These are phyloP conservation scores for Colletotrichum sp. DNA, from an alignment of 2,329 filamentous ascomycete species.

Conservation along the genomic window DNA sequence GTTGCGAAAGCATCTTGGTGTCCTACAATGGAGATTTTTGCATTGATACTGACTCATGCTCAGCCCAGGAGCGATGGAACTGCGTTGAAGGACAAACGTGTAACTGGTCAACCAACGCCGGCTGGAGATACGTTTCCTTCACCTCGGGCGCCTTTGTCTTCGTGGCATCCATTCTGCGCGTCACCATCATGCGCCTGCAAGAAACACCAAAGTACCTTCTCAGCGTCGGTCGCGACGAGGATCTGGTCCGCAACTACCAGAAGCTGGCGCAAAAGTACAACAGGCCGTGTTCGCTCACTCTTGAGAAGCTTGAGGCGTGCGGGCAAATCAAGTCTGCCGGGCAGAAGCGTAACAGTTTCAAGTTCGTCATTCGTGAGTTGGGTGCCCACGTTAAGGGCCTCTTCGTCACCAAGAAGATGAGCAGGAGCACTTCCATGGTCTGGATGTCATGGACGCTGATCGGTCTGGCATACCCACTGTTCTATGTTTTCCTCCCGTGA, in stretches of 20 bases:
- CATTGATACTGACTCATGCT: background rate
- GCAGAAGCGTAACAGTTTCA: slow-evolving; percentile 13
- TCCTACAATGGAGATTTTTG: background rate
- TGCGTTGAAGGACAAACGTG: slow-evolving; percentile 44
- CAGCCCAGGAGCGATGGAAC: slow-evolving; percentile 45
- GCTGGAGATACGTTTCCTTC: slow-evolving; percentile 56
- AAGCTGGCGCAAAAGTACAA: slow-evolving; percentile 42
- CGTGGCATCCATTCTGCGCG: slow-evolving; percentile 55
- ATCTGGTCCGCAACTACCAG: slow-evolving; percentile 50
- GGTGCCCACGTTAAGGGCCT: slow-evolving; percentile 66
- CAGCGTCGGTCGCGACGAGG: slow-evolving; percentile 54
- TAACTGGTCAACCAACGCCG: slow-evolving; percentile 48
- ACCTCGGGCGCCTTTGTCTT: slow-evolving; percentile 50
- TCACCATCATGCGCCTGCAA: slow-evolving; percentile 58
- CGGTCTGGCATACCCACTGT: slow-evolving; percentile 76
- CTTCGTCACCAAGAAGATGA: slow-evolving; percentile 66
- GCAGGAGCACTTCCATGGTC: slow-evolving; percentile 66
- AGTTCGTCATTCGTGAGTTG: slow-evolving; percentile 7
- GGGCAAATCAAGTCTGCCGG: slow-evolving; percentile 44
- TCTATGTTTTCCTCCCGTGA: slow-evolving; percentile 74
- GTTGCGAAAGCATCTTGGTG: background rate
- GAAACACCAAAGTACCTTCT: slow-evolving; percentile 67
- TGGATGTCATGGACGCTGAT: slow-evolving; percentile 75
- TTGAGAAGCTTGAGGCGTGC: slow-evolving; percentile 48
- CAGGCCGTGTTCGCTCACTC: slow-evolving; percentile 42